Percentiles rank a stretch among this genome's conserved stretches.
These are phyloP conservation scores for Xylariaceae sp. DNA, from an alignment of 2,329 filamentous ascomycete genomes.

Conservation along the genomic window DNA sequence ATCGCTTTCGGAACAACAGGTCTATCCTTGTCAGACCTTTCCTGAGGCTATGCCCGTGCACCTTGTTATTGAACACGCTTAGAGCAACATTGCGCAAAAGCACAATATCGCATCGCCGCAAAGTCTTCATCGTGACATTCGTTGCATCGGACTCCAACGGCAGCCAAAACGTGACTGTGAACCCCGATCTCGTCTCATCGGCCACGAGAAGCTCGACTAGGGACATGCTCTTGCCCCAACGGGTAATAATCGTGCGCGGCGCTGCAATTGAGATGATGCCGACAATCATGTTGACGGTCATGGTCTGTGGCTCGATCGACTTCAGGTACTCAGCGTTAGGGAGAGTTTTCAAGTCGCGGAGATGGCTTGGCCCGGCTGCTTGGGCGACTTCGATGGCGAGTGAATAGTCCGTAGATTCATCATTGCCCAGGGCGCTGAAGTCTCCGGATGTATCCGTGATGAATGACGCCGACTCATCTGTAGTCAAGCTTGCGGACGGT, in stretches of 20 bases:
- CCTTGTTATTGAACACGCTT: constrained; percentile 67
- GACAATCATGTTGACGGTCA: constrained; percentile 78
- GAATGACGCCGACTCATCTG: constrained; percentile 35
- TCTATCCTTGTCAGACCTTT: constrained; percentile 66
- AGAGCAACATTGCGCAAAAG: constrained; percentile 77
- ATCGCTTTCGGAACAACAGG: constrained; percentile 56
- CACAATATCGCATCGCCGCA: constrained; percentile 72
- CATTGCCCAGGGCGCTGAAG: constrained; percentile 30
- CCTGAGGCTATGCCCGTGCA: constrained; percentile 80
- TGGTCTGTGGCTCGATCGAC: constrained; percentile 71
- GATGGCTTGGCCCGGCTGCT: constrained; percentile 33
- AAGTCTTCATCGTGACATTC: constrained; percentile 26
- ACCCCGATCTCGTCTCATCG: constrained; percentile 78
- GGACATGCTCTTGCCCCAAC: constrained; percentile 57
- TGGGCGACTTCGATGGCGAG: constrained; percentile 21
- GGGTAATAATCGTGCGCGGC: constrained; percentile 64
- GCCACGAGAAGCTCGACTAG: constrained; percentile 77
- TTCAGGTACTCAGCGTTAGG: constrained; percentile 63
- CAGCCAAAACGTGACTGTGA: constrained; percentile 83
- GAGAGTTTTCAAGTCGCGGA: constrained; percentile 65
- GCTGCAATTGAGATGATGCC: constrained; percentile 70
- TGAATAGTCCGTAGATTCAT: constrained; percentile 16
- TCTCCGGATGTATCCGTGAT: constrained; percentile 29
- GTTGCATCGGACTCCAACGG: constrained; percentile 28
- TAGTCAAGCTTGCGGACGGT: constrained; percentile 27